A percentile compares a stretch with the other conserved stretches of the same genome.
Conservation (phyloP, 306 rosid species). For the Lablab purpureus region DNA sequence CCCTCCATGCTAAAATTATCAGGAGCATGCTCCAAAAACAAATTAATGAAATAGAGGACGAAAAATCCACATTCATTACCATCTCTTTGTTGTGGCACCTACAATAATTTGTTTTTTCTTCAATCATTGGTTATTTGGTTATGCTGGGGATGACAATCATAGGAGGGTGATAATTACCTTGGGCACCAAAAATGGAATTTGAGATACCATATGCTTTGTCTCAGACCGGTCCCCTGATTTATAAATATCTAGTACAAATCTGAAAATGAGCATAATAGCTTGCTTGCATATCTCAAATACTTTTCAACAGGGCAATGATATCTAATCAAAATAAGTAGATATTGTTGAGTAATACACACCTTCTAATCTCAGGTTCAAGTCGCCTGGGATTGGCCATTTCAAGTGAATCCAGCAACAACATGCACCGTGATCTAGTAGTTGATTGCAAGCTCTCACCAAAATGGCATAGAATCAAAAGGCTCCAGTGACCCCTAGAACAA, state of each 20-base stretch:
- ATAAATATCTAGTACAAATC: slow-evolving; percentile 76
- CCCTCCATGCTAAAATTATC: slow-evolving; percentile 62
- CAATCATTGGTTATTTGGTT: slow-evolving; percentile 18
- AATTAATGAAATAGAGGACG: slow-evolving; percentile 73
- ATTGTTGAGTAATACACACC: slow-evolving; percentile 52
- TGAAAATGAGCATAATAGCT: slow-evolving; percentile 45
- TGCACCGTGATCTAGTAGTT: slow-evolving; percentile 60
- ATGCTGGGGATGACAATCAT: slow-evolving; percentile 3
- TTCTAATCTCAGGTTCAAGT: slow-evolving; percentile 78
- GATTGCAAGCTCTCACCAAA: slow-evolving; percentile 66
- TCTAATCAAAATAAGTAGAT: slow-evolving; percentile 21
- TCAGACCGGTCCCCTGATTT: slow-evolving; percentile 60
- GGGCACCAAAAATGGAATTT: slow-evolving; percentile 77
- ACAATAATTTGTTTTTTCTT: slow-evolving; percentile 35
- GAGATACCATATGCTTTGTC: slow-evolving; percentile 35
- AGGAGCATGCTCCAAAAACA: slow-evolving; percentile 70
- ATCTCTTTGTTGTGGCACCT: slow-evolving; percentile 89
- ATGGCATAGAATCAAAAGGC: slow-evolving; percentile 79
- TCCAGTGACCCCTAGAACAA: slow-evolving; percentile 78
- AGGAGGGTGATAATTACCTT: slow-evolving; percentile 42
- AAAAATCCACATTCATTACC: slow-evolving; percentile 77
- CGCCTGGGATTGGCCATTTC: slow-evolving; percentile 64
- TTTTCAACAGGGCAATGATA: background rate
- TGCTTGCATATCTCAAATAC: slow-evolving; percentile 16
- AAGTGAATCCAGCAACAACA: slow-evolving; percentile 86